phyloP scores from a whole-genome alignment of 1,284 basidiomycete species.

The Malassezia cuniculi region DNA sequence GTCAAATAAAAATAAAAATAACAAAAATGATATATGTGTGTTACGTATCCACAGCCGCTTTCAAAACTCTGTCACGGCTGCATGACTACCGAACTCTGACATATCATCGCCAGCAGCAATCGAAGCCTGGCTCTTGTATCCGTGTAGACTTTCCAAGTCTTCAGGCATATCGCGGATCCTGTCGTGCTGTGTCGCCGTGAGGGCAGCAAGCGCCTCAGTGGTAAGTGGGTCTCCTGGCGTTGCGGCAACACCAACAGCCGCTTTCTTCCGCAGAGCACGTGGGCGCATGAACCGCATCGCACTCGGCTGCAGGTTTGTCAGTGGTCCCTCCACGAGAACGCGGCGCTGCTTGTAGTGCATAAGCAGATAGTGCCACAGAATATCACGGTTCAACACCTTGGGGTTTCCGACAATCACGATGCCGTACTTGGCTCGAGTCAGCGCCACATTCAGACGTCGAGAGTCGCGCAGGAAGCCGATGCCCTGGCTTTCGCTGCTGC shows the following conservation, averaged over 20 bases:
- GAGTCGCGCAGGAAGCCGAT: slow-evolving; percentile 99
- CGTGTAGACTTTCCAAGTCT: slow-evolving; percentile 26
- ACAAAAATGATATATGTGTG: too few species aligned
- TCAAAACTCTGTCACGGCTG: too few species aligned
- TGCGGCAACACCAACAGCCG: slow-evolving; percentile 16
- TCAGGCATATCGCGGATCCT: slow-evolving; percentile 1
- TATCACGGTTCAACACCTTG: slow-evolving; percentile 83
- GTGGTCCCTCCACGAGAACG: slow-evolving; percentile 84
- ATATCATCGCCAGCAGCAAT: slow-evolving; percentile 4
- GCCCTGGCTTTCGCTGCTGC: slow-evolving; percentile 97
- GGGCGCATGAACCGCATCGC: slow-evolving; percentile 84
- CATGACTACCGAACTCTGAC: too few species aligned
- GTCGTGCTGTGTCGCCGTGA: slow-evolving; percentile 6
- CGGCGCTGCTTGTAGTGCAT: slow-evolving; percentile 97
- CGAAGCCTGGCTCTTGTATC: slow-evolving; percentile 32
- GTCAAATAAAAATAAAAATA: too few species aligned
- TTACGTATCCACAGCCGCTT: too few species aligned
- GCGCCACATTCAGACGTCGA: slow-evolving; percentile 84
- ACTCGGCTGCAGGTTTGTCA: slow-evolving; percentile 88
- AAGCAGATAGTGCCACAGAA: slow-evolving; percentile 88
- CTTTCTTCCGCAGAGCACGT: slow-evolving; percentile 66
- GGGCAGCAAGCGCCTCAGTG: background rate
- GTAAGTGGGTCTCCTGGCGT: slow-evolving; percentile 15
- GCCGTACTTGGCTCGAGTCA: slow-evolving; percentile 94
- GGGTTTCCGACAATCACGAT: slow-evolving; percentile 96